Evolutionary conservation across 345 rosid species (phyloP).

Genomic region (Salix purpurea): DNA sequence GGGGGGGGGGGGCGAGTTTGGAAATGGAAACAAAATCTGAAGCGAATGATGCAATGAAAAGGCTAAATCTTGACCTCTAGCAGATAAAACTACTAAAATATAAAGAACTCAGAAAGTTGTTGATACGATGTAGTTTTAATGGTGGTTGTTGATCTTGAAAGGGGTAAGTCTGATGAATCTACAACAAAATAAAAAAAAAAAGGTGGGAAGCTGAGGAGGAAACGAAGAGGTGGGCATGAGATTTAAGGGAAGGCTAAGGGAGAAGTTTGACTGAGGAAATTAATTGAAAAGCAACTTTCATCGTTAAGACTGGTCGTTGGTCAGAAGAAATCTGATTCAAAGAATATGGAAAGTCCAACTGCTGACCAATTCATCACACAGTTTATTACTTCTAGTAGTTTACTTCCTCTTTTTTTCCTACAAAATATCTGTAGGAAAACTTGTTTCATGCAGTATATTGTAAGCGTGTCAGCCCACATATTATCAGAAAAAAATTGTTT

Average conservation of each 20-base stretch:
- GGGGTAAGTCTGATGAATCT: neutral
- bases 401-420: neutral
- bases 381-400: neutral
- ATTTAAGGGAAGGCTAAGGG: neutral
- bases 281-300: too few relatives aligned
- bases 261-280: conserved; percentile 9
- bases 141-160: neutral
- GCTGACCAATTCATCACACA: conserved; percentile 12
- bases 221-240: neutral
- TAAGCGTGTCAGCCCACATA: too few relatives aligned
- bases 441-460: too few relatives aligned
- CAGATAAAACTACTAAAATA: too few relatives aligned
- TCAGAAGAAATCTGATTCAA: conserved; percentile 9
- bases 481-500: too few relatives aligned
- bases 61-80: too few relatives aligned
- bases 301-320: conserved; percentile 19
- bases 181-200: neutral
- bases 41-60: too few relatives aligned
- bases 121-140: too few relatives aligned
- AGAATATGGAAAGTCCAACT: conserved; percentile 11
- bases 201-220: neutral
- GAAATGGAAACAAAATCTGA: too few relatives aligned
- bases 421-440: too few relatives aligned
- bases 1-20: too few relatives aligned
- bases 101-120: too few relatives aligned